Conservation (phyloP, 1,284 basidiomycete genomes). For the Pyrrhoderma lamaoense region DNA sequence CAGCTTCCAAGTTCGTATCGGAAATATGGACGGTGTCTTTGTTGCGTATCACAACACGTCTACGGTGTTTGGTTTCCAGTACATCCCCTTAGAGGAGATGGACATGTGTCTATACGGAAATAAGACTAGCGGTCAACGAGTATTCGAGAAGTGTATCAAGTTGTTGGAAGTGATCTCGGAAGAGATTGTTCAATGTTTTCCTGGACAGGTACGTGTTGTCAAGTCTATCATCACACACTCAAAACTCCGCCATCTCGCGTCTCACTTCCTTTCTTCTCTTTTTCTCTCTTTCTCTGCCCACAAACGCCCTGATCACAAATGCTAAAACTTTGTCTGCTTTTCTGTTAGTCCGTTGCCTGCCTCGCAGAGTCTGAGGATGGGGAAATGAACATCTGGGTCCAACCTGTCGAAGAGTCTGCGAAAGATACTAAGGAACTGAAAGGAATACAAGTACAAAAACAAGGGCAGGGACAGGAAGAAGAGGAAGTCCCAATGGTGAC, state of each 20-base stretch:
- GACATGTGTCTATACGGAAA: constrained; percentile 75
- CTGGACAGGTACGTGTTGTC: constrained; percentile 45
- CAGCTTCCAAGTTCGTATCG: constrained; percentile 95
- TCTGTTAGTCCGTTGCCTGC: constrained; percentile 54
- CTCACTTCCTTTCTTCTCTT: background rate
- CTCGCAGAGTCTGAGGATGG: constrained; percentile 49
- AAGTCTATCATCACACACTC: background rate
- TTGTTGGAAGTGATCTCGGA: constrained; percentile 68
- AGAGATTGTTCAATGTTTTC: constrained; percentile 58
- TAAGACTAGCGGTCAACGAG: constrained; percentile 35
- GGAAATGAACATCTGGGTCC: constrained; percentile 56
- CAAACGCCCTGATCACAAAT: too few species aligned
- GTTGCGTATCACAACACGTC: constrained; percentile 93
- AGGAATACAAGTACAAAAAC: constrained; percentile 15
- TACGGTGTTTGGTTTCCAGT: constrained; percentile 91
- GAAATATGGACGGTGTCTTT: constrained; percentile 95
- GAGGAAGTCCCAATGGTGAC: constrained; percentile 3
- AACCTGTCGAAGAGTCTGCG: constrained; percentile 35
- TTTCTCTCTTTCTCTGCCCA: too few species aligned
- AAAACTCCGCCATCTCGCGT: too few species aligned
- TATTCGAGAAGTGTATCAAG: constrained; percentile 73
- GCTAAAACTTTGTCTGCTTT: too few species aligned
- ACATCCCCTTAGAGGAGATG: constrained; percentile 84
- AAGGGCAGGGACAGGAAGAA: background rate
- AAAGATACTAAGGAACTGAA: constrained; percentile 31